Percentiles rank a stretch among this genome's conserved stretches.
These are phyloP conservation scores for Aspergillus tanneri DNA, from an alignment of 2,329 filamentous ascomycete genomes.

Conservation along the genomic window DNA sequence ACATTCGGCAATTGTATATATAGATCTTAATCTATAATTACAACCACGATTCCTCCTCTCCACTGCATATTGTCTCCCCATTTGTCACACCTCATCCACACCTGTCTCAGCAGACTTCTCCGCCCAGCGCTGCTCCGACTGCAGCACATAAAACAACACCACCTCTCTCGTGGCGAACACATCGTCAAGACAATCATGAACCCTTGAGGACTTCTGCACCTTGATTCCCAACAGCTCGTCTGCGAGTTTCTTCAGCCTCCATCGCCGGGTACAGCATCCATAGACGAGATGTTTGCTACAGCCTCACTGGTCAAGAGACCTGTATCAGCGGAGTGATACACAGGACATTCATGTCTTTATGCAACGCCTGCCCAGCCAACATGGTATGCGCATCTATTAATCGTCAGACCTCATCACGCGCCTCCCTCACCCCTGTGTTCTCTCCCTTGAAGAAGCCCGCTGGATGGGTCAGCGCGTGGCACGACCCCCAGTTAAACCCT, in stretches of 20 bases:
- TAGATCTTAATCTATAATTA: too few species aligned
- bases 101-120: background rate
- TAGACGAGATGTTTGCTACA: too few species aligned
- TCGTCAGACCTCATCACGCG: background rate
- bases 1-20: too few species aligned
- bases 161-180: background rate
- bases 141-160: background rate
- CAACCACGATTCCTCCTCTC: too few species aligned
- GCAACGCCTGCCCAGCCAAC: background rate
- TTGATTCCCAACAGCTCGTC: background rate
- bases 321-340: background rate
- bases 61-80: background rate
- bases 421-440: background rate
- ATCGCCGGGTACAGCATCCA: background rate
- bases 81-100: background rate
- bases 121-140: background rate
- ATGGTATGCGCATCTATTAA: background rate
- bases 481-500: background rate
- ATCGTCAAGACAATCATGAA: conserved; percentile 3
- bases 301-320: background rate
- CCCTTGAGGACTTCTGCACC: background rate
- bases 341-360: background rate
- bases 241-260: background rate
- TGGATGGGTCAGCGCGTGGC: background rate
- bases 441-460: background rate